Conservation (phyloP, 345 rosid species). For the Carallia brachiata region DNA sequence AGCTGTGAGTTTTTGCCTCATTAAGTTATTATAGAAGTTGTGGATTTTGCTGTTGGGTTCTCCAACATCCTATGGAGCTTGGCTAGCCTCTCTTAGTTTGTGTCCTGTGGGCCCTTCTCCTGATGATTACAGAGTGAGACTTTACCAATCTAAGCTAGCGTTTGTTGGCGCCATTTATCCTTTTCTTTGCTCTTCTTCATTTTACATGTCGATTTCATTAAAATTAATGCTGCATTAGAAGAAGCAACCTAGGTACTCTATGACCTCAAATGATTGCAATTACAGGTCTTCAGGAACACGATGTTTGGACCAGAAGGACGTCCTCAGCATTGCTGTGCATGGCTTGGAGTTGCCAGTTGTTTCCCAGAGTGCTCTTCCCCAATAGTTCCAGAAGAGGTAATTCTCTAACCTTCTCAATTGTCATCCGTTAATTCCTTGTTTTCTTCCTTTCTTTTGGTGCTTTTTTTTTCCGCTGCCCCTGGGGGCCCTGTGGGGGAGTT, state of each 20-base stretch:
- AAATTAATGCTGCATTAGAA: background rate
- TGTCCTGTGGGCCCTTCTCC: background rate
- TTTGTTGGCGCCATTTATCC: background rate
- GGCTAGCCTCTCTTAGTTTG: background rate
- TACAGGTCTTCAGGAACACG: constrained; percentile 92
- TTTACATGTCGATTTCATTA: background rate
- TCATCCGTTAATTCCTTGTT: background rate
- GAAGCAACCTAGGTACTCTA: background rate
- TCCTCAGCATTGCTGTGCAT: constrained; percentile 99
- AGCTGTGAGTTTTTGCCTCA: constrained; percentile 48
- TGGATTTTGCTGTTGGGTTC: background rate
- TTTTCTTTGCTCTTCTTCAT: background rate
- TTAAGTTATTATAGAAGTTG: background rate
- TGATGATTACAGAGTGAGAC: background rate
- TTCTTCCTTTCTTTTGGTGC: background rate
- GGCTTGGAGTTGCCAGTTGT: constrained; percentile 99
- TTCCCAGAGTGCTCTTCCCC: constrained; percentile 97
- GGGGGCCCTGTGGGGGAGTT: too few species aligned
- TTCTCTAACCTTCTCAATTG: background rate
- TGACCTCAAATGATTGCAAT: constrained; percentile 20
- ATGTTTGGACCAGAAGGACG: constrained; percentile 99
- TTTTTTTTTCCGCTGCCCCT: background rate
- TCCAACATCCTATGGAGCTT: background rate
- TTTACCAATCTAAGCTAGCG: too few species aligned
- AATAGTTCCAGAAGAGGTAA: constrained; percentile 94